phyloP scores from a whole-genome alignment of 1,284 basidiomycete genomes.

The Ceratobasidium papillatum region DNA sequence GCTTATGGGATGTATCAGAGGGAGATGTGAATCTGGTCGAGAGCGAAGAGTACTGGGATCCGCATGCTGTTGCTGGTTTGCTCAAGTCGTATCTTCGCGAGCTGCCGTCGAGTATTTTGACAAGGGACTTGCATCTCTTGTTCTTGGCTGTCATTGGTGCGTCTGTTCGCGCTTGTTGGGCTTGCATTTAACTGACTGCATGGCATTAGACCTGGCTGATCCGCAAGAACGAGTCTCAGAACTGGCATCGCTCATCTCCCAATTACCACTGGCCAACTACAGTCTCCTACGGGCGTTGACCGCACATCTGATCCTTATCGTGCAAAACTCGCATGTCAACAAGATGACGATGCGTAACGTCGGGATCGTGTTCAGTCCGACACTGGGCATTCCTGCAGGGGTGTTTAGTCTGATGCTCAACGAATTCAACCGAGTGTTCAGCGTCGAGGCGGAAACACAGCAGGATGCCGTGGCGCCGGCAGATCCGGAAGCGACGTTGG shows the following conservation, averaged over 20 bases:
- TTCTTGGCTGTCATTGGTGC: constrained; percentile 92
- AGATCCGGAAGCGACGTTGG: not conserved
- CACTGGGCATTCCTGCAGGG: constrained; percentile 92
- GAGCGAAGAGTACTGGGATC: constrained; percentile 91
- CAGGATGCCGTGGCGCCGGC: constrained; percentile 51
- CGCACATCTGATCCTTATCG: constrained; percentile 95
- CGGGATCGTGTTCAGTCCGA: constrained; percentile 97
- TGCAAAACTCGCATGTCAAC: constrained; percentile 88
- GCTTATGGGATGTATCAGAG: constrained; percentile 59
- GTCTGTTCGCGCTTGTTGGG: constrained; percentile 50
- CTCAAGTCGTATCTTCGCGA: constrained; percentile 92
- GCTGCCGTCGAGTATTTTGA: constrained; percentile 87
- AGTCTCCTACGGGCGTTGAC: constrained; percentile 91
- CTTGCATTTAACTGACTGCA: constrained; percentile 37
- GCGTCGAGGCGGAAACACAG: constrained; percentile 65
- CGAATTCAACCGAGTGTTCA: constrained; percentile 90
- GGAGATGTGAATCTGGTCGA: constrained; percentile 89
- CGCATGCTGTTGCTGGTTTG: constrained; percentile 92
- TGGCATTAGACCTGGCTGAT: constrained; percentile 78
- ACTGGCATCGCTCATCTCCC: constrained; percentile 84
- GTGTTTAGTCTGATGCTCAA: constrained; percentile 92
- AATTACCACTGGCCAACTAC: constrained; percentile 92
- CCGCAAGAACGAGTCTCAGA: constrained; percentile 88
- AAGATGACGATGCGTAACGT: constrained; percentile 99
- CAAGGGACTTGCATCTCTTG: constrained; percentile 85